Evolutionary conservation across 495 filamentous ascomycete species (phyloP), one percentile per base, ranked within the genome.

Genomic region (Annulohypoxylon moriforme): DNA sequence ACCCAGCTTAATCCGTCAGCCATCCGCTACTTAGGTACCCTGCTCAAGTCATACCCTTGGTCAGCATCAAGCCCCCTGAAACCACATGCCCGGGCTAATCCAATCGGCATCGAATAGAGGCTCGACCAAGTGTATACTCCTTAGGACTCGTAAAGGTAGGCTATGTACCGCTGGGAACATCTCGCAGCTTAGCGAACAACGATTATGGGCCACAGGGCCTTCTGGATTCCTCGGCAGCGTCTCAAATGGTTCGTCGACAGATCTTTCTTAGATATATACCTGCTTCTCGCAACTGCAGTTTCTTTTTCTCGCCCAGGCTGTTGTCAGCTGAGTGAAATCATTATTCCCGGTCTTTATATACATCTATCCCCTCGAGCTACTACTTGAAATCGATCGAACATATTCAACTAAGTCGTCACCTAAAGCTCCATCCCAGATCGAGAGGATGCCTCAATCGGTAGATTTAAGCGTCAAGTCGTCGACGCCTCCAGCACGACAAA

Each of bases 41-140:
- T 55, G 50, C 38, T 49, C 60, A 18, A 42, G 65, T 64, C 29
- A 52, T 6, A 57, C 27, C 49, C 36, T 63, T 56, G 60, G 71
- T 69, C 71, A 69, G 65, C 65, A 44, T 4, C 40, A 69, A 69
- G 25, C 71, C 71, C 70, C 65, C 71, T 69, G 65, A 67, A 69
- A 69, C 71, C 65, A 66, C 55, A 69, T 60, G 61, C 33, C 24
- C 10, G 55, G 31, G 11, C 25, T 47, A 55, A 33, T 33, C 66
- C 61, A 66, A 63, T 67, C 66, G 62, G 57, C 52, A 61, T 40
- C 25, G 60, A 42, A 50, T 31, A 29, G 27, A 46, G 44, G 50
- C 16, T 20, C 22, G 24, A 57, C 27, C 47, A 34, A 46, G 47
- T 66, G 38, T 50, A 40, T 56, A 62, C 24, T 52, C 10, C 4